These are phyloP conservation scores for Mycena capillaripes DNA, from an alignment of 768 basidiomycete genomes.

Conservation along the genomic window DNA sequence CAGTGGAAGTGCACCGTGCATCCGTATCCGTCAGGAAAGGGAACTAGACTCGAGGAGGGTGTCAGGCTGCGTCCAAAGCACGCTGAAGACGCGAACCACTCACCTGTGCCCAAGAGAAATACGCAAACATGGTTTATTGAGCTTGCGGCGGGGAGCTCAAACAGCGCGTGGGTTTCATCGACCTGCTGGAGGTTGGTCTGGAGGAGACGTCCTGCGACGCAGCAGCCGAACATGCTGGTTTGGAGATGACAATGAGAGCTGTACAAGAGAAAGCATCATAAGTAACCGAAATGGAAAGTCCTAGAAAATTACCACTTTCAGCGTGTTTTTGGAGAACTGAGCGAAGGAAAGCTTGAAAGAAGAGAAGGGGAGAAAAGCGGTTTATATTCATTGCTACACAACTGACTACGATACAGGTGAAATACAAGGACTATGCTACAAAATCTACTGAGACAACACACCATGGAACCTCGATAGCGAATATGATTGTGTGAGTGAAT, in stretches of 20 bases:
- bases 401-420: background rate
- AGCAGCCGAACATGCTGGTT: constrained; percentile 76
- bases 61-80: constrained; percentile 10
- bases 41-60: constrained; percentile 55
- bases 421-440: constrained; percentile 19
- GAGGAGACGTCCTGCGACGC: constrained; percentile 81
- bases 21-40: constrained; percentile 88
- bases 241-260: background rate
- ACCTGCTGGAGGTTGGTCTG: constrained; percentile 88
- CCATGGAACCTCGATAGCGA: background rate
- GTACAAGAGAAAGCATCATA: background rate
- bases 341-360: no score
- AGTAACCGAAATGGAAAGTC: constrained; percentile 1
- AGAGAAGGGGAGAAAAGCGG: background rate
- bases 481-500: background rate
- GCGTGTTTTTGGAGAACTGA: no score
- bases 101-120: constrained; percentile 85
- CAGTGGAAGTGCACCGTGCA: constrained; percentile 89
- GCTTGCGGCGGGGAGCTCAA: constrained; percentile 78
- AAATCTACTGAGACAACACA: background rate
- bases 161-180: constrained; percentile 87
- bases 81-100: constrained; percentile 36
- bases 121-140: constrained; percentile 90
- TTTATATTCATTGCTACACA: constrained; percentile 9
- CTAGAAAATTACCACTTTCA: constrained; percentile 7